These are phyloP conservation scores for Nicotiana otophora DNA, from an alignment of 257 asterid genomes.

Conservation along the genomic window DNA sequence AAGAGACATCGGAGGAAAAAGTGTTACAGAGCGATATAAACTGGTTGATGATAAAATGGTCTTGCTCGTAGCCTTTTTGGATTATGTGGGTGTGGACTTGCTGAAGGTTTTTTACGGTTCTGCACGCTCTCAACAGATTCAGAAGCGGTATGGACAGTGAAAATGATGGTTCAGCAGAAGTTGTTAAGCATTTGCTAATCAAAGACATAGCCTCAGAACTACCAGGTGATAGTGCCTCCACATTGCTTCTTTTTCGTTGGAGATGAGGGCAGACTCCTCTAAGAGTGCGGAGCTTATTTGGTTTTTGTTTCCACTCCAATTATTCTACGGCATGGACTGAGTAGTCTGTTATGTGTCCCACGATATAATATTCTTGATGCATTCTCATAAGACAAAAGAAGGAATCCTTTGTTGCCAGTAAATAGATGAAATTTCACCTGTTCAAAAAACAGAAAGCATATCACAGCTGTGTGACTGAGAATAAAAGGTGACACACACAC, in stretches of 20 bases:
- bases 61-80: slow-evolving; percentile 58
- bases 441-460: neutral
- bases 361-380: neutral
- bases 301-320: neutral
- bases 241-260: neutral
- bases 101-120: slow-evolving; percentile 27
- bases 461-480: neutral
- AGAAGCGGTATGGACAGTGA: slow-evolving; percentile 17
- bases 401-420: neutral
- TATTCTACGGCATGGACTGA: neutral
- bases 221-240: neutral
- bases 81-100: slow-evolving; percentile 51
- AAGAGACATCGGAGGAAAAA: slow-evolving; percentile 29
- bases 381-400: neutral
- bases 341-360: neutral
- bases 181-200: neutral
- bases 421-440: neutral
- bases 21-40: slow-evolving; percentile 41
- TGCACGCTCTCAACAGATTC: slow-evolving; percentile 39
- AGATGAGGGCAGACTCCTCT: neutral
- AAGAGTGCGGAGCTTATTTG: neutral
- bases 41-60: slow-evolving; percentile 43
- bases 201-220: neutral
- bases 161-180: slow-evolving; percentile 17
- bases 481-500: neutral